Evolutionary conservation across 345 rosid species (phyloP).

Genomic region (Diplotaxis tenuifolia): DNA sequence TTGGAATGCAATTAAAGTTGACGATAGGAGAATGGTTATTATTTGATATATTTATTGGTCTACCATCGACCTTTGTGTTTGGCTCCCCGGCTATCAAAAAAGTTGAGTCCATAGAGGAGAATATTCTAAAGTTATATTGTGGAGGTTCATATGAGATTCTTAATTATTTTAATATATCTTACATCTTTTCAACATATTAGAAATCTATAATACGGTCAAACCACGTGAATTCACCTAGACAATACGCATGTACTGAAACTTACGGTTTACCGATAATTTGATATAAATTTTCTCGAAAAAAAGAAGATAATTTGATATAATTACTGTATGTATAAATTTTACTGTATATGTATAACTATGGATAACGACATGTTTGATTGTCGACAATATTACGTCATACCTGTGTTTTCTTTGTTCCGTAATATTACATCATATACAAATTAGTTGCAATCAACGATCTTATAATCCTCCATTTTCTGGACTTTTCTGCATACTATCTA

Average conservation of each 20-base stretch:
- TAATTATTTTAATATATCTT: neutral
- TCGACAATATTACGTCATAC: neutral
- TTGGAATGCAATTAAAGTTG: neutral
- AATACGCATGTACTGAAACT: conserved; percentile 26
- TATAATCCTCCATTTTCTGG: neutral
- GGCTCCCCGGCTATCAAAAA: conserved; percentile 18
- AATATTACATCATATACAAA: neutral
- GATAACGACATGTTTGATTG: conserved; percentile 20
- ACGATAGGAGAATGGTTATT: neutral
- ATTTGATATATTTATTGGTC: conserved; percentile 6
- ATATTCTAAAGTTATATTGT: conserved; percentile 26
- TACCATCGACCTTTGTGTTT: conserved; percentile 15
- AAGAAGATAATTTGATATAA: neutral
- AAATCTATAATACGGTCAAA: conserved; percentile 26
- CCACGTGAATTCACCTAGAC: conserved; percentile 30
- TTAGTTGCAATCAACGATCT: conserved; percentile 9
- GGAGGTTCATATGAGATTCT: no score
- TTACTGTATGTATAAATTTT: conserved; percentile 2
- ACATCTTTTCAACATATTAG: neutral
- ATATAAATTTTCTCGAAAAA: no score
- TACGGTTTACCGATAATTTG: conserved; percentile 8
- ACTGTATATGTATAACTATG: neutral
- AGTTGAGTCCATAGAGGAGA: conserved; percentile 3
- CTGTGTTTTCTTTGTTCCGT: neutral
- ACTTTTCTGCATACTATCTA: conserved; percentile 22